A percentile compares a stretch with the other conserved stretches of the same genome.
Evolutionary conservation across 2,329 filamentous ascomycete species (phyloP).

Genomic region (Aspergillus nomiae): DNA sequence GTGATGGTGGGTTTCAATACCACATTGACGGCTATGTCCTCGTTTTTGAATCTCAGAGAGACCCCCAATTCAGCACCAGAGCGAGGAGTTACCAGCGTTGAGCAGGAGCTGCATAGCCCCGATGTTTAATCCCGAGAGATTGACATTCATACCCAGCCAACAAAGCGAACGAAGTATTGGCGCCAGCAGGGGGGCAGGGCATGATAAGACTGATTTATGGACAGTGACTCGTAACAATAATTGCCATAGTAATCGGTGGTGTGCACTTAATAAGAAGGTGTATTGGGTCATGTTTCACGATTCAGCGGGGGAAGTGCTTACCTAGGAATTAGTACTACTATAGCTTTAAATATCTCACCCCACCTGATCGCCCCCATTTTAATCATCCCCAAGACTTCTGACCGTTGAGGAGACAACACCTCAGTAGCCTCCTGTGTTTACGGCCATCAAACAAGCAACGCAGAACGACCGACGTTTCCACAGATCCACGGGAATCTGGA

Average conservation of each 20-base stretch:
- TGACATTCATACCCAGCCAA: too few species aligned
- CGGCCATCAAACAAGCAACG: background rate
- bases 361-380: background rate
- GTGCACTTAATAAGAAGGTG: background rate
- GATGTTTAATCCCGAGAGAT: too few species aligned
- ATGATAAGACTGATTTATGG: background rate
- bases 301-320: background rate
- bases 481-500: background rate
- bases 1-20: background rate
- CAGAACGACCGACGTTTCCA: background rate
- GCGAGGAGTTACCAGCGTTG: background rate
- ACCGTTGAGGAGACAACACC: background rate
- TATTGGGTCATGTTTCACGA: background rate
- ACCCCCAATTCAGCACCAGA: background rate
- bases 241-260: background rate
- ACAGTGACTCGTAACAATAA: background rate
- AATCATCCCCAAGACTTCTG: too few species aligned
- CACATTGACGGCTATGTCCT: background rate
- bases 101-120: too few species aligned
- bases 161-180: background rate
- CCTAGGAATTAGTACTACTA: too few species aligned
- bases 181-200: background rate
- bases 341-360: background rate
- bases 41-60: background rate
- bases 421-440: background rate